Conservation (phyloP, 768 basidiomycete genomes). For the Phallus indusiatus region DNA sequence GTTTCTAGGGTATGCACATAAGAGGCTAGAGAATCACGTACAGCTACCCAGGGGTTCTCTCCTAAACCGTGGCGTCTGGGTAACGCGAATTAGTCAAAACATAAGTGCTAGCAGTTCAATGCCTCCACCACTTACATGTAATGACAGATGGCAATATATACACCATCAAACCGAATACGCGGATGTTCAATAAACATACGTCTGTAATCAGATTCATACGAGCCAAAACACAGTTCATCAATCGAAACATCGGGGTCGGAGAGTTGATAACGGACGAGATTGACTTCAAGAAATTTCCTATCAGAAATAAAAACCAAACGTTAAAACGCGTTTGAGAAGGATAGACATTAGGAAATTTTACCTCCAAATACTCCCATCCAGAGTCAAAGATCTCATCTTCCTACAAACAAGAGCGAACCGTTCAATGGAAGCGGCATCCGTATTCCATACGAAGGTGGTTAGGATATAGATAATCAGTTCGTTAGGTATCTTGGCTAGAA, state of each 20-base stretch:
- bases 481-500: conserved; percentile 56
- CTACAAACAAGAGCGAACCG: conserved; percentile 66
- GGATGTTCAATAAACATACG: conserved; percentile 78
- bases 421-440: conserved; percentile 58
- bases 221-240: conserved; percentile 33
- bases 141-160: conserved; percentile 88
- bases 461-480: conserved; percentile 67
- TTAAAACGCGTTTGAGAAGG: neutral
- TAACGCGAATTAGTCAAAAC: conserved; percentile 10
- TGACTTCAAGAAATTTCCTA: conserved; percentile 14
- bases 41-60: conserved; percentile 84
- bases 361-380: conserved; percentile 74
- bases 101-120: neutral
- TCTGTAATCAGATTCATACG: conserved; percentile 58
- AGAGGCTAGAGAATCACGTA: conserved; percentile 27
- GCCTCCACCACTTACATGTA: conserved; percentile 49
- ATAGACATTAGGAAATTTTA: conserved; percentile 17
- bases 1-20: conserved; percentile 6
- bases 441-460: conserved; percentile 31
- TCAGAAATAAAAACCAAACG: conserved; percentile 7
- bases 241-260: conserved; percentile 36
- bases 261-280: conserved; percentile 72
- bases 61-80: conserved; percentile 62
- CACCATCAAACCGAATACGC: conserved; percentile 74
- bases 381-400: conserved; percentile 62